Evolutionary conservation across 116 monocot genomes (phyloP), one percentile per base, ranked within the genome.

Genomic region (Phalaenopsis hybrid): DNA sequence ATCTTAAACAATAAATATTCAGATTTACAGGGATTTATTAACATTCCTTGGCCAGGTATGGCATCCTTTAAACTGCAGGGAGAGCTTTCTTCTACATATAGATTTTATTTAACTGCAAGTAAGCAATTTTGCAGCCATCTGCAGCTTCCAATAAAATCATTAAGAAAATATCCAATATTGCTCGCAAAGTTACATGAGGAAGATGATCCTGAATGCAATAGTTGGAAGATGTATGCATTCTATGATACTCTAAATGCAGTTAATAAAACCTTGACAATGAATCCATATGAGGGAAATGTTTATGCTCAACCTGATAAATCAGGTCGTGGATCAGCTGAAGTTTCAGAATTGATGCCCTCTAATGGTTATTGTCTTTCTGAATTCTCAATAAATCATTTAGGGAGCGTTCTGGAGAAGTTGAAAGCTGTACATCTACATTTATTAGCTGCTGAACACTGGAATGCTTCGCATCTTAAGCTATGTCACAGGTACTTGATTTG

Each of bases 371-470:
- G 44, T 50, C 63, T 78, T 59, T 58, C 79, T 74, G 43, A 78
- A 15, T 44, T 78, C 73, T 31, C 48, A 75, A 46, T 23, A 49
- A 74, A 65, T 81, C 31, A 74, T 83, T 23, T 74, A 23, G 43
- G 63, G 20, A 74, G 58, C 51, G 80, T 84, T 83, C 57, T 85
- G 28, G 81, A 83, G 31, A 86, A 87, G 78, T 79, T 89, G 81
- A 85, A 78, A 78, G 85, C 82, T 83, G 67, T 87, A 43, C 81
- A 82, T 50, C 79, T 89, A 81, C 89, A 87, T 79, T 44, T 89
- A 57, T 79, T 89, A 49, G 87, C 89, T 68, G 77, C 87, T 37
- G 89, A 82, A 74, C 87, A 87, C 25, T 89, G 89, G 87, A 89
- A 87, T 76, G 73, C 82, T 79, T 85, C 87, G 58, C 82, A 33